Conservation (phyloP, 2,329 filamentous ascomycete genomes). For the Pyricularia pennisetigena region DNA sequence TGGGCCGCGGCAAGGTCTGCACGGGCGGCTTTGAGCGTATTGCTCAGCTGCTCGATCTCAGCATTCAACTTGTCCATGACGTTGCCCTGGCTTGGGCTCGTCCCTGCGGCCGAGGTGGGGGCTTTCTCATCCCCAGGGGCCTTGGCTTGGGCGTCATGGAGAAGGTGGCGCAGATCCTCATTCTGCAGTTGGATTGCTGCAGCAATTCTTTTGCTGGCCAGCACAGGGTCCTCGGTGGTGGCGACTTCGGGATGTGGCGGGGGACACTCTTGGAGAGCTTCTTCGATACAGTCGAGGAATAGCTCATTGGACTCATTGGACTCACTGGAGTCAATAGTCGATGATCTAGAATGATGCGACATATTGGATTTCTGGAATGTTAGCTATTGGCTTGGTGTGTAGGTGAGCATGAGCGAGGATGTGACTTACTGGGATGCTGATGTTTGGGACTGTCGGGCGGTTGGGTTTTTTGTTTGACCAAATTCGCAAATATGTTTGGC, state of each 20-base stretch:
- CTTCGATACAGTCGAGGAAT: not conserved
- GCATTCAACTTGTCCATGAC: not conserved
- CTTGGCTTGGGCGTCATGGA: not conserved
- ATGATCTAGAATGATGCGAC: not conserved
- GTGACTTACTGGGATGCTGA: not conserved
- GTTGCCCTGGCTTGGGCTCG: not conserved
- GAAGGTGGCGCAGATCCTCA: not conserved
- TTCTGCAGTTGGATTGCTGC: not conserved
- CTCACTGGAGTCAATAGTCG: not conserved
- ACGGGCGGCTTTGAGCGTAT: not conserved
- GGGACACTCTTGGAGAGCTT: not conserved
- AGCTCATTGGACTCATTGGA: not conserved
- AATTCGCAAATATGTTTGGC: not conserved
- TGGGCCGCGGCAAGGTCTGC: not conserved
- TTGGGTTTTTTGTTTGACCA: not conserved
- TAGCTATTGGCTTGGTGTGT: not conserved
- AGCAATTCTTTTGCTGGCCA: not conserved
- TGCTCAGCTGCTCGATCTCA: not conserved
- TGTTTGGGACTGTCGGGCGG: not conserved
- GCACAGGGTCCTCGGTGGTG: not conserved
- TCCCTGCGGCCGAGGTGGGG: not conserved
- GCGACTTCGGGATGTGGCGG: too few relatives aligned
- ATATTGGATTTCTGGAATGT: not conserved
- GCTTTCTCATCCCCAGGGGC: not conserved
- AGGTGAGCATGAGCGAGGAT: not conserved